phyloP scores from a whole-genome alignment of 1,284 basidiomycete species.

The Rhodotorula sp. region DNA sequence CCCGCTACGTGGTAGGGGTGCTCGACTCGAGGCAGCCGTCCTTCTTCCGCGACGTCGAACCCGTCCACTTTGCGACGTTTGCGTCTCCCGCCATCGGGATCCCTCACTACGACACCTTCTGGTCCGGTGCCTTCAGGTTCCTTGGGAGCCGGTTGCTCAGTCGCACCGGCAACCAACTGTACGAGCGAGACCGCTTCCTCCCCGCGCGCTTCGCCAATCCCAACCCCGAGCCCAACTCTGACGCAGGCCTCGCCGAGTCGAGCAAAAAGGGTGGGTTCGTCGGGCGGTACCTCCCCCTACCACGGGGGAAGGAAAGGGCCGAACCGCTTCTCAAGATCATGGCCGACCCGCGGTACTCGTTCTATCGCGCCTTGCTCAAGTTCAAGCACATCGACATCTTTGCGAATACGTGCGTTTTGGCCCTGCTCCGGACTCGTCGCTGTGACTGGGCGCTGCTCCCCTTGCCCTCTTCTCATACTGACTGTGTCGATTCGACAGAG shows the following conservation, averaged over 20 bases:
- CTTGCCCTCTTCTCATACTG: background rate
- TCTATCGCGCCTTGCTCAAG: constrained; percentile 67
- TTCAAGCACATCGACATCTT: constrained; percentile 76
- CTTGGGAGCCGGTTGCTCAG: constrained; percentile 74
- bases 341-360: constrained; percentile 75
- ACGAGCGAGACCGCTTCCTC: constrained; percentile 66
- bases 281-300: background rate
- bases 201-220: constrained; percentile 49
- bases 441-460: background rate
- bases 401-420: constrained; percentile 62
- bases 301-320: constrained; percentile 52
- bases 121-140: constrained; percentile 60
- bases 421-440: no score
- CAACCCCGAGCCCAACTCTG: background rate
- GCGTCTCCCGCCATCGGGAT: constrained; percentile 76
- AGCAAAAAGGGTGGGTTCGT: background rate
- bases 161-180: constrained; percentile 79
- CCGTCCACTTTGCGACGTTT: constrained; percentile 75
- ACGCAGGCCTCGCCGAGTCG: background rate
- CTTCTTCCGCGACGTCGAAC: constrained; percentile 66
- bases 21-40: constrained; percentile 59
- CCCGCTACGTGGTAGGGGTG: constrained; percentile 72
- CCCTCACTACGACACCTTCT: constrained; percentile 55
- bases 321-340: constrained; percentile 75
- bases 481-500: constrained; percentile 3